Percentiles rank a stretch among this genome's conserved stretches.
phyloP scores from a whole-genome alignment of 257 asterid genomes.

The Paulownia fortunei region DNA sequence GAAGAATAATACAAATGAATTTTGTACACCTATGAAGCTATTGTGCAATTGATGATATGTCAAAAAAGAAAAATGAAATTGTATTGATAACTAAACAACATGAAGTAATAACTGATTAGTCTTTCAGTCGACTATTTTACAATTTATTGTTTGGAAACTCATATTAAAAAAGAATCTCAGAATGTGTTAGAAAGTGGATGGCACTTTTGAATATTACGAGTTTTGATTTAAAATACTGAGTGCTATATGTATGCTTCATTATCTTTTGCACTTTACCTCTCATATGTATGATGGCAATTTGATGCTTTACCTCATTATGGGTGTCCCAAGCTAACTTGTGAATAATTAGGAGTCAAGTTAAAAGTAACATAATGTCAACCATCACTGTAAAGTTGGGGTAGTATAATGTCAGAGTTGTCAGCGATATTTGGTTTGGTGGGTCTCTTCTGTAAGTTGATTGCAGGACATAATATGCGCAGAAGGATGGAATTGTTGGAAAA shows the following conservation, averaged over 20 bases:
- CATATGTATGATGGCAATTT: background rate
- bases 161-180: background rate
- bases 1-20: background rate
- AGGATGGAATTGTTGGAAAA: background rate
- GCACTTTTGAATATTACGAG: background rate
- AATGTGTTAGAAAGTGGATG: background rate
- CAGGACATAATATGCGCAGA: background rate
- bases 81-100: background rate
- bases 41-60: background rate
- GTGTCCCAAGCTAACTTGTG: background rate
- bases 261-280: background rate
- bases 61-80: background rate
- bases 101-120: background rate
- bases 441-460: conserved; percentile 20
- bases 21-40: background rate
- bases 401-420: background rate
- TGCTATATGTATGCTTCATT: background rate
- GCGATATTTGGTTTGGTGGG: background rate
- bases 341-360: conserved; percentile 6
- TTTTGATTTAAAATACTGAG: background rate
- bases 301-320: background rate
- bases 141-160: conserved; percentile 2
- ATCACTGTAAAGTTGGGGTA: background rate
- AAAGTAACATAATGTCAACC: background rate
- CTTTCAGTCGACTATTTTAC: background rate